phyloP scores from a whole-genome alignment of 2,329 filamentous ascomycete genomes.

The Didymella sp. region DNA sequence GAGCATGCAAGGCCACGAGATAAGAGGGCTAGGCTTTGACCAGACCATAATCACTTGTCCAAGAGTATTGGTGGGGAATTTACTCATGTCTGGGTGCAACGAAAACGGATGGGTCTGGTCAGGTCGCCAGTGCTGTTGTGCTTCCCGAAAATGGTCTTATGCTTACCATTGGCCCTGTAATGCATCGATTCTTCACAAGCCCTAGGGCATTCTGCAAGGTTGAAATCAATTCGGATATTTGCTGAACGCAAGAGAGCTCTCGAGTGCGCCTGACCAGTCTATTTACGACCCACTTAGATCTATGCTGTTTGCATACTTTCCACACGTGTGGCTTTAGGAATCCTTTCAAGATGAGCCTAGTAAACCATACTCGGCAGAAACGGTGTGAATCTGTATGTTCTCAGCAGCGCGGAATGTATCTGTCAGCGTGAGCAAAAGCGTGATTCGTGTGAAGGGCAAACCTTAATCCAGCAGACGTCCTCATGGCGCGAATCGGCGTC shows the following conservation, averaged over 20 bases:
- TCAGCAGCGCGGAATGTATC: neutral
- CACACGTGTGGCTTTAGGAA: neutral
- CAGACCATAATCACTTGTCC: conserved; percentile 6
- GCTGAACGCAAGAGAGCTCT: neutral
- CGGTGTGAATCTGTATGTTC: neutral
- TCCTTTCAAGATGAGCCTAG: neutral
- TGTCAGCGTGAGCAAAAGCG: neutral
- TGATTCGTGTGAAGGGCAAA: neutral
- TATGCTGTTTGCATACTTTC: neutral
- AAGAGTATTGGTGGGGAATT: conserved; percentile 2
- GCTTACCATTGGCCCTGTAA: neutral
- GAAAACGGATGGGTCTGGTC: conserved; percentile 1
- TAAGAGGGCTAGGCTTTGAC: conserved; percentile 5
- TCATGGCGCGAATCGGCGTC: neutral
- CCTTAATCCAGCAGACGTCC: neutral
- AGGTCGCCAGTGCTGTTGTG: conserved; percentile 1
- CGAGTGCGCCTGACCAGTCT: neutral
- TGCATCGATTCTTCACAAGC: neutral
- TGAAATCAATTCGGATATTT: neutral
- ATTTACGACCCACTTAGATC: neutral
- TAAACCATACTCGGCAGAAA: neutral
- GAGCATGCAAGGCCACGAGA: conserved; percentile 18
- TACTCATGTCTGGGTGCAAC: conserved; percentile 1
- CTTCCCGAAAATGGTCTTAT: neutral
- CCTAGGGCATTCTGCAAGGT: neutral